Evolutionary conservation across 1,139 yeast species (phyloP), one percentile per base, ranked within the genome.

Genomic region (Hansenula sp.): DNA sequence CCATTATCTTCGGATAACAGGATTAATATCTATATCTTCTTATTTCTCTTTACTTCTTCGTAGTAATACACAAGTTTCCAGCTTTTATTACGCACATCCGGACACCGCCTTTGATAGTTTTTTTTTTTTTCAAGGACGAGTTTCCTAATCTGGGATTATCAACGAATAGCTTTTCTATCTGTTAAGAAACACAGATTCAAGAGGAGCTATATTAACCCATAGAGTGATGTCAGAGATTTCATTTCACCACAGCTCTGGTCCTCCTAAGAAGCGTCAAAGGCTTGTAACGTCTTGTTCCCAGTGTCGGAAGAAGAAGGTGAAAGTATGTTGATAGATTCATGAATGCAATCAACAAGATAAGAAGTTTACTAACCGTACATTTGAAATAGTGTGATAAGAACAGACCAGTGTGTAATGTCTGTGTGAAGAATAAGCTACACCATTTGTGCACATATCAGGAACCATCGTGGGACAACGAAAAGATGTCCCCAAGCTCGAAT

Each of bases 291-390:
- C 71, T 15, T 73, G 77, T 47, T 54, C 64, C 17, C 66, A 63
- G 38, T 73, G 78, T 49, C 67, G 72, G 42, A 56, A 59, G 51
- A 55, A 74, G 47, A 73, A 72, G 48, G 67, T 71, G 17, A 70
- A 68, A 43, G 68, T 72, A 51, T 62, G 66, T 21, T 15, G 8
- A 10, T 3, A 3, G 11, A n/a, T 13, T 10, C 27, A 15, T 17
- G 5, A 17, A 2, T 12, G 25, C 4, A 9, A 4, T 11, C 6
- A 13, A 33, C 4, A n/a, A 21, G 11, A 17, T 21, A 21, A 21
- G 25, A 21, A 9, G 25, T 21, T 6, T 21, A 21, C 19, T 21
- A 28, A 25, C 28, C 18, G 32, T 15, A 3, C 2, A 30, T 11
- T 3, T 12, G 13, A 7, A 17, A 3, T 38, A 47, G 50, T 61